These are phyloP conservation scores for Prunus persica DNA, from an alignment of 306 rosid species.

Conservation along the genomic window DNA sequence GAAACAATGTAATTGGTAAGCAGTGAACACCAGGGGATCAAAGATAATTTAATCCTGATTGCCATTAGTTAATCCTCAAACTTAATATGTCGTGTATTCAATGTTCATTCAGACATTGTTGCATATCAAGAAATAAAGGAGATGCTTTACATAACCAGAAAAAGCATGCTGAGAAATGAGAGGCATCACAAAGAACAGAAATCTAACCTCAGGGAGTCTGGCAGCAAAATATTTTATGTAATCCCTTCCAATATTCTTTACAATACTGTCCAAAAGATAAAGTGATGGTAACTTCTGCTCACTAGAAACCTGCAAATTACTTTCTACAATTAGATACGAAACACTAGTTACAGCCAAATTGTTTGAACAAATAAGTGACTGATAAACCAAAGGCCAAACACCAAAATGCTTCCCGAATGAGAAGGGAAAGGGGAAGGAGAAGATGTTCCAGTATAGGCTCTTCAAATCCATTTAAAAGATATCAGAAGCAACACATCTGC, in stretches of 20 bases:
- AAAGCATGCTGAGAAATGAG: neutral
- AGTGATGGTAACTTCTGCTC: constrained; percentile 95
- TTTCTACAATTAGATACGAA: constrained; percentile 13
- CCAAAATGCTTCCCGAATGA: constrained; percentile 9
- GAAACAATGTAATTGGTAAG: constrained; percentile 23
- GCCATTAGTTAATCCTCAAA: neutral
- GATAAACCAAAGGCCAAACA: constrained; percentile 11
- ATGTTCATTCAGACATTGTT: neutral
- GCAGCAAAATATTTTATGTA: constrained; percentile 81
- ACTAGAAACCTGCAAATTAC: constrained; percentile 76
- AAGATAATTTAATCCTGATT: neutral
- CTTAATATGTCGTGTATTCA: neutral
- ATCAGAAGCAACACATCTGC: constrained; percentile 8
- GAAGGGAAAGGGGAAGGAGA: neutral
- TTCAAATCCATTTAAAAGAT: neutral
- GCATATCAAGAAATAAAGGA: neutral
- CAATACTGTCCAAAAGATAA: constrained; percentile 93
- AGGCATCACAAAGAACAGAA: constrained; percentile 22
- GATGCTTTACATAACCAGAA: neutral
- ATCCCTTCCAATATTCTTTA: constrained; percentile 93
- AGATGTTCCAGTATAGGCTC: neutral
- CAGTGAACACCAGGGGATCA: constrained; percentile 13
- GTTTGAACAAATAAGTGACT: constrained; percentile 13
- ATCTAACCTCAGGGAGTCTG: constrained; percentile 87
- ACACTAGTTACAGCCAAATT: constrained; percentile 3